Percentiles rank a stretch among this genome's conserved stretches.
phyloP scores from a whole-genome alignment of 345 rosid genomes.

The Eucalyptus pauciflora region DNA sequence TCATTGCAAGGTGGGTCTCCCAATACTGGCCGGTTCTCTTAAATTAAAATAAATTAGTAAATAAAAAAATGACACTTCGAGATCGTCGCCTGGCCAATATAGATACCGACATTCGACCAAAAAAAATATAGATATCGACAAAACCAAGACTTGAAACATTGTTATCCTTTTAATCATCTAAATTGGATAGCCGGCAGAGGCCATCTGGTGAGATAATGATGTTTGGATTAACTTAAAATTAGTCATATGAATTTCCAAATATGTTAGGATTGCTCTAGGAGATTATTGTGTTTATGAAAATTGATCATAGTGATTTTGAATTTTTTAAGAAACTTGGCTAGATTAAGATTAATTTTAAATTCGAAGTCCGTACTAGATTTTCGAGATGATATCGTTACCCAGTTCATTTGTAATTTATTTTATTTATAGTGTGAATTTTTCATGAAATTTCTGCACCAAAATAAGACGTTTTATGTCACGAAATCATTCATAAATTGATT shows the following conservation, averaged over 20 bases:
- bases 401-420: neutral
- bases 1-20: neutral
- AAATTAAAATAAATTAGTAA: neutral
- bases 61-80: neutral
- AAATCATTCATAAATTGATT: neutral
- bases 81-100: neutral
- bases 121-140: too few relatives aligned
- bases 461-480: fast-evolving
- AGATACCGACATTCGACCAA: neutral
- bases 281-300: neutral
- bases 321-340: fast-evolving
- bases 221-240: neutral
- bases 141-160: neutral
- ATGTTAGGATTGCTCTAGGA: neutral
- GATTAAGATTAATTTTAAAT: neutral
- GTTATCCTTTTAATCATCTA: neutral
- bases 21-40: neutral
- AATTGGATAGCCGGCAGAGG: neutral
- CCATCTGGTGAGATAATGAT: neutral
- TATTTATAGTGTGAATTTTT: neutral
- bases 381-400: fast-evolving
- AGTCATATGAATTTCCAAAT: neutral
- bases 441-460: neutral
- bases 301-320: neutral
- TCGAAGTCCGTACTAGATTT: fast-evolving